Percentiles rank a stretch among this genome's conserved stretches.
Evolutionary conservation across 495 filamentous ascomycete genomes (phyloP).

Genomic region (Aspergillus panamensis): DNA sequence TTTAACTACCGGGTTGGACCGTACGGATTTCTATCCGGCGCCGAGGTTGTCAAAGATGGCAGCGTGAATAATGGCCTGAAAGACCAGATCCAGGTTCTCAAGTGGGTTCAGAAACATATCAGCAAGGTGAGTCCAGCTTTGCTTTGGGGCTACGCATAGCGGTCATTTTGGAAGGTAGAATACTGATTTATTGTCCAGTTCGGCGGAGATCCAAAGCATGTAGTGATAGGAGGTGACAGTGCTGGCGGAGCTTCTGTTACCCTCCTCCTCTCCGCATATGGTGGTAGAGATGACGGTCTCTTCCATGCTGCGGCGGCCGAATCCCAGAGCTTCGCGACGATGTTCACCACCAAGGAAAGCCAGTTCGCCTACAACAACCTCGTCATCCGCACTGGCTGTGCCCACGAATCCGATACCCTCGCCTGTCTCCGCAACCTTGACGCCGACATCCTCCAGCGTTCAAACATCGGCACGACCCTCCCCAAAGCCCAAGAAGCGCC

Average conservation of each 20-base stretch:
- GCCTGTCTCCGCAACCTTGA: conserved; percentile 55
- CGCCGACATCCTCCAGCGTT: conserved; percentile 45
- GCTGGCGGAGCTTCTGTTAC: conserved; percentile 67
- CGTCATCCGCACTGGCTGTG: conserved; percentile 54
- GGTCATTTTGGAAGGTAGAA: neutral
- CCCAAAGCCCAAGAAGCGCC: conserved; percentile 48
- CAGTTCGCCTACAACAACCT: conserved; percentile 66
- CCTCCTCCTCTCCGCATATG: conserved; percentile 64
- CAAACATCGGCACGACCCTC: conserved; percentile 53
- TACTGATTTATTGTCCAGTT: conserved; percentile 42
- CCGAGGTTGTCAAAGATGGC: conserved; percentile 49
- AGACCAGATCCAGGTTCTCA: conserved; percentile 63
- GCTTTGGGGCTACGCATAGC: neutral
- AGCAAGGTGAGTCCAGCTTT: conserved; percentile 36
- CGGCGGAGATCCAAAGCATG: conserved; percentile 67
- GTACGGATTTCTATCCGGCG: conserved; percentile 67
- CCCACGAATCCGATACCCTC: conserved; percentile 43
- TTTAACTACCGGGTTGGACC: conserved; percentile 79
- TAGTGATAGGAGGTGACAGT: conserved; percentile 69
- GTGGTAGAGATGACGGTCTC: conserved; percentile 49
- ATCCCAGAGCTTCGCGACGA: conserved; percentile 60
- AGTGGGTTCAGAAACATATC: conserved; percentile 69
- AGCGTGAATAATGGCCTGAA: conserved; percentile 68
- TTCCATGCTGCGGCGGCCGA: conserved; percentile 64
- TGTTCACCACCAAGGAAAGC: conserved; percentile 55